Base-by-base conservation (phyloP, 1,284 basidiomycete genomes). In the Austroboletus niveus region DNA sequence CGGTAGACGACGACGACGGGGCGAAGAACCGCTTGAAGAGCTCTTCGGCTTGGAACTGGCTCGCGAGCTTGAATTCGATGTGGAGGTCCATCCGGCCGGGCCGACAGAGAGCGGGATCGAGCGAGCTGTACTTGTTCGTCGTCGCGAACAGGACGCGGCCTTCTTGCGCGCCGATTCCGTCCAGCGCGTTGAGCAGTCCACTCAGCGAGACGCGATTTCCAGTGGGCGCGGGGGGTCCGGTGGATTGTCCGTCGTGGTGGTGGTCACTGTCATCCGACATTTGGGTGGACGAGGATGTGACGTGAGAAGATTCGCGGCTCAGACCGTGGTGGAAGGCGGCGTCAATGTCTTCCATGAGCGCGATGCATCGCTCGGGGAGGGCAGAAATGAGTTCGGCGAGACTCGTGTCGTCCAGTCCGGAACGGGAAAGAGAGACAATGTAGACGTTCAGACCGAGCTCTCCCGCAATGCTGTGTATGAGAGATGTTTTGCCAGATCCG, bases 11-110 rank as follows among this genome's bases (percentile, higher is more conserved):
- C 22, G 64, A 47, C 24, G 66, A 48, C 1, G 80, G 82, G 4
- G 80, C 68, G 62, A 84, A 90, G 71, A 91, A 90, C 47, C 78
- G 74, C 42, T 72, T 75, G 68, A 82, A 90, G 3, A 90, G 70
- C 58, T 83, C 78, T 35, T 68, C 68, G 2, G 82, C 84, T 60
- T 91, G 87, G 67, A 76, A 81, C 51, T 72, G 77, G 62, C 83
- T 86, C 8, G 88, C 83, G 22, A 83, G 73, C 58, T 78, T 79
- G 69, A 89, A 90, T 59, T 88, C 80, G 49, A 91, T 71, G 59
- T 88, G 85, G n/a, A 89, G 60, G 64, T 91, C 88, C 79, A 90
- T 85, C 6, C 88, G 82, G 35, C 89, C 89, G 3, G 88, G 85
- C n/a, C 89, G 80, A 56, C 79, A 81, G 22, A 90, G 75, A 1